Conservation (phyloP, 208 protist genomes). For the Crithidia bombi region DNA sequence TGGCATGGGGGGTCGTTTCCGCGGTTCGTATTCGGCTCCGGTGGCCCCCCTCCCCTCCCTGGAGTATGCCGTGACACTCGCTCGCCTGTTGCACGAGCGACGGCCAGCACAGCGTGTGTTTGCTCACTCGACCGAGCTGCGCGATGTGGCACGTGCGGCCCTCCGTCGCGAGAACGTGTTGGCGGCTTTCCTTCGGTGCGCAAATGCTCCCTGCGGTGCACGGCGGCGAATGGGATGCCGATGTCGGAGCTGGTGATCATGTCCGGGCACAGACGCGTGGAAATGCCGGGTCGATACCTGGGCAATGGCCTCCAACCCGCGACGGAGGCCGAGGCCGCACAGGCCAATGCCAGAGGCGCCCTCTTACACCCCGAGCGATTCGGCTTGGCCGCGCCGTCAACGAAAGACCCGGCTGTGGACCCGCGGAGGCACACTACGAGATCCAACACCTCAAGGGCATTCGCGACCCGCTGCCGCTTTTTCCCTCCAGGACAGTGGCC, state of each 20-base stretch:
- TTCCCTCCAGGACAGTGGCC: background rate
- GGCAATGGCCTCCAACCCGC: constrained; percentile 15
- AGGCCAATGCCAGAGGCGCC: background rate
- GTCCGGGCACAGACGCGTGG: background rate
- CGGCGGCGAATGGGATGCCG: background rate
- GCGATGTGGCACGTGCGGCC: background rate
- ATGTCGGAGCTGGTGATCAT: background rate
- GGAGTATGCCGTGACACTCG: background rate
- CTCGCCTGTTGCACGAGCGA: background rate
- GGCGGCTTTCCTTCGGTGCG: background rate
- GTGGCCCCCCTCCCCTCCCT: background rate
- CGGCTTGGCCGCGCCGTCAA: background rate
- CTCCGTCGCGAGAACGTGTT: background rate
- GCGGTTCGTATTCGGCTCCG: constrained; percentile 4
- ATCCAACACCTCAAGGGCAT: background rate
- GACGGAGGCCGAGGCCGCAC: background rate
- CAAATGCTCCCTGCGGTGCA: background rate
- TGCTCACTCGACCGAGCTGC: background rate
- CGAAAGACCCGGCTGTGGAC: background rate
- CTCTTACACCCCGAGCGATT: background rate
- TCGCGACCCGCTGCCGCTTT: background rate
- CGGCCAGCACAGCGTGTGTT: background rate
- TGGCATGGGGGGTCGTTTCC: background rate
- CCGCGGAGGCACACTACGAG: too few relatives aligned
- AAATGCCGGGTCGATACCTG: constrained; percentile 4